Conservation (phyloP, 495 filamentous ascomycete genomes). For the Penicillium ochrochloron region DNA sequence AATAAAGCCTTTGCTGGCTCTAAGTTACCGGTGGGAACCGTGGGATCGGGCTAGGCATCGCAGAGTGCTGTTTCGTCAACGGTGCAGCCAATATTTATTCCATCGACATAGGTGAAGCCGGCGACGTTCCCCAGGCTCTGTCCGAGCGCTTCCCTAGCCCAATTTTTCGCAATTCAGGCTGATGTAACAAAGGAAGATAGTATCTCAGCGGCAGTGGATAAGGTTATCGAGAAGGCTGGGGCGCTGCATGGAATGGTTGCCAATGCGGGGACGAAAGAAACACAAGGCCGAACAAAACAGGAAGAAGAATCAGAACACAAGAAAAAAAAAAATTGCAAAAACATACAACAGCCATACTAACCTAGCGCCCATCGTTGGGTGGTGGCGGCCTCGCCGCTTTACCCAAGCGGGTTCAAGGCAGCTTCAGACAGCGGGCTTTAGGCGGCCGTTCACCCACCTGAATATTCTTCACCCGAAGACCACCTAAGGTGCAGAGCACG, state of each 20-base stretch:
- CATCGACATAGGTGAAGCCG: conserved; percentile 45
- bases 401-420: too few relatives aligned
- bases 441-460: too few relatives aligned
- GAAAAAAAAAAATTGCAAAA: too few relatives aligned
- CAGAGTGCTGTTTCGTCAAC: conserved; percentile 47
- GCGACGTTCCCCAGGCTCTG: conserved; percentile 41
- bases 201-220: conserved; percentile 42
- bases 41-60: conserved; percentile 44
- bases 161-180: conserved; percentile 39
- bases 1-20: too few relatives aligned
- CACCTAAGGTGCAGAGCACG: too few relatives aligned
- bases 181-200: conserved; percentile 45
- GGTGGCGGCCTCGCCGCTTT: too few relatives aligned
- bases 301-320: too few relatives aligned
- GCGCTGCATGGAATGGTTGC: conserved; percentile 44
- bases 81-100: conserved; percentile 45
- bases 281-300: conserved; percentile 50
- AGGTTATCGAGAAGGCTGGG: conserved; percentile 39
- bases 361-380: too few relatives aligned
- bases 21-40: conserved; percentile 45
- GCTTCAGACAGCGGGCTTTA: too few relatives aligned
- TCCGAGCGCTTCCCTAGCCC: conserved; percentile 33
- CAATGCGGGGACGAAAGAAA: conserved; percentile 51
- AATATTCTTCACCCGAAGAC: too few relatives aligned
- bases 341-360: too few relatives aligned